Conservation (phyloP, 805 yeast species). For the Kodamaea kakaduensis region DNA sequence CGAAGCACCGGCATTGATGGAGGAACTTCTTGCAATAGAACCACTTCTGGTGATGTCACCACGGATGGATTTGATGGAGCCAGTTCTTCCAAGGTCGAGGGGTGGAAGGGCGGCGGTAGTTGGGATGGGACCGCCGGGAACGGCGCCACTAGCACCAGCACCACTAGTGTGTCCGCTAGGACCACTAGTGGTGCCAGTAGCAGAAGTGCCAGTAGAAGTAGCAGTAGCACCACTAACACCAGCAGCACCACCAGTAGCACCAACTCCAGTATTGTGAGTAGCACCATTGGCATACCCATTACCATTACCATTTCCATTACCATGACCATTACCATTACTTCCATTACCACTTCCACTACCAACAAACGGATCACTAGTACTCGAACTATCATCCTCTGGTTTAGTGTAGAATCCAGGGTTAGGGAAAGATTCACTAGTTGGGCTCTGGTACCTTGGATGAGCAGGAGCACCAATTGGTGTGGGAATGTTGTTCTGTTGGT, state of each 20-base stretch:
- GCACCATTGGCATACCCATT: too few relatives aligned
- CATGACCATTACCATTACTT: background rate
- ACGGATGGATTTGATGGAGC: too few relatives aligned
- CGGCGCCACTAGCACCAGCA: too few relatives aligned
- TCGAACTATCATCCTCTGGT: slow-evolving; percentile 5
- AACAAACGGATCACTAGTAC: too few relatives aligned
- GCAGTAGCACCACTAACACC: background rate
- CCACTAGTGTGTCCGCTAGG: background rate
- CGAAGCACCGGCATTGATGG: background rate
- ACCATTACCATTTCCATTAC: background rate
- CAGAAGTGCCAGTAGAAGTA: background rate
- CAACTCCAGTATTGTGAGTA: background rate
- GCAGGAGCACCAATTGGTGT: slow-evolving; percentile 1
- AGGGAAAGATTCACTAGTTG: slow-evolving; percentile 7
- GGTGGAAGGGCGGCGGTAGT: too few relatives aligned
- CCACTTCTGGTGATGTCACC: background rate
- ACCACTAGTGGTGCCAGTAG: background rate
- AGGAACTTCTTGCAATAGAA: background rate
- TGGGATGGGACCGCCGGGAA: too few relatives aligned
- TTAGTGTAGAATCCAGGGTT: slow-evolving; percentile 11
- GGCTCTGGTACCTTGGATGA: background rate
- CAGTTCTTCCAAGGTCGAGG: too few relatives aligned
- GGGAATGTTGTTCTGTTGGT: slow-evolving; percentile 2
- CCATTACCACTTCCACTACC: background rate
- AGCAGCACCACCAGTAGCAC: background rate